Conservation (phyloP, 2,329 filamentous ascomycete genomes). For the Tolypocladium tropicale region DNA sequence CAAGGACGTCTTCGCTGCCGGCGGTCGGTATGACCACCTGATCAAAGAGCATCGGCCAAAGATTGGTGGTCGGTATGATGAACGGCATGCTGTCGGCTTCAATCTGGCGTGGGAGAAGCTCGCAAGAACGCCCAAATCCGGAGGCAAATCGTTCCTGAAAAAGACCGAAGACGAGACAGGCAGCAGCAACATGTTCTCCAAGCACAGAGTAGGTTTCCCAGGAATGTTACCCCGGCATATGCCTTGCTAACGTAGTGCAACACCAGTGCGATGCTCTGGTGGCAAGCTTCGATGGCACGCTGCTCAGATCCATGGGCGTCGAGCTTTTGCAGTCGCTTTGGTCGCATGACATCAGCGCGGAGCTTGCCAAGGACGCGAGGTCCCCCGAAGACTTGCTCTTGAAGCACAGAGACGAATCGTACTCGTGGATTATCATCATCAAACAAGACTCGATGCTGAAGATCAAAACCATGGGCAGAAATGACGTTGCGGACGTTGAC, state of each 20-base stretch:
- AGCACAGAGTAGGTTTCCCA: conserved; percentile 46
- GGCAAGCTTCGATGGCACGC: conserved; percentile 70
- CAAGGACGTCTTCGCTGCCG: conserved; percentile 81
- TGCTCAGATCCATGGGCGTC: conserved; percentile 66
- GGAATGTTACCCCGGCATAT: neutral
- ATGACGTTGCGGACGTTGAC: conserved; percentile 66
- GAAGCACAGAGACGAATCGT: conserved; percentile 64
- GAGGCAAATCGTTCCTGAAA: conserved; percentile 53
- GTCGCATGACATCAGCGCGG: conserved; percentile 75
- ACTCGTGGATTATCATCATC: conserved; percentile 82
- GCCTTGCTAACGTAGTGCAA: neutral
- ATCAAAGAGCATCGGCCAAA: conserved; percentile 75
- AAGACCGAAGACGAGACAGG: conserved; percentile 57
- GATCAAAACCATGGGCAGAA: conserved; percentile 66
- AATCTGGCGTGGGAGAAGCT: conserved; percentile 83
- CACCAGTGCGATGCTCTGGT: conserved; percentile 78
- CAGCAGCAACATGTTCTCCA: conserved; percentile 46
- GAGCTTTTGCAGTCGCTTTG: conserved; percentile 72
- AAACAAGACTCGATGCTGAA: conserved; percentile 71
- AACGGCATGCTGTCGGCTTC: conserved; percentile 81
- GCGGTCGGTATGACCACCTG: conserved; percentile 83
- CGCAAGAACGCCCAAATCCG: conserved; percentile 50
- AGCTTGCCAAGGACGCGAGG: conserved; percentile 70
- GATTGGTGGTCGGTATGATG: conserved; percentile 48
- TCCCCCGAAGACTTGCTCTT: conserved; percentile 71